Evolutionary conservation across 1,139 yeast species (phyloP), one percentile per base, ranked within the genome.

Genomic region (Magnusiomyces tetraspermus): DNA sequence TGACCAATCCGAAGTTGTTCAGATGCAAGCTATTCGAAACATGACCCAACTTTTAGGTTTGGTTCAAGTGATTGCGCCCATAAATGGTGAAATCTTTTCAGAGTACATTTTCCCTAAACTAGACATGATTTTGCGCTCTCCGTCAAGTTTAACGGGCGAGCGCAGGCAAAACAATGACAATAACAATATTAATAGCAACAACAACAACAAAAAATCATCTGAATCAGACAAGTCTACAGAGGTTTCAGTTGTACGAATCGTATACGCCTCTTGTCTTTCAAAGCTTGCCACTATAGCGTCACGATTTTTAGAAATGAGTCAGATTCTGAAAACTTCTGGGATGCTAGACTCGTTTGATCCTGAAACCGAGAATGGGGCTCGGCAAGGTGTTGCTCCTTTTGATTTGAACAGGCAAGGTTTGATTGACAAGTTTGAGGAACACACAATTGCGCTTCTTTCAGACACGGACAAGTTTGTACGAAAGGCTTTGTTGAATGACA

Each of bases 71-170:
- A 75, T 89, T 19, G 82, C 86, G 0, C 87, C 94, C 0, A 76
- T 88, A 37, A 90, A 92, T 63, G 83, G 79, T 23, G 76, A 80
- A 46, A 70, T 89, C 8, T 87, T 88, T 62, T 79, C 89, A 0
- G 96, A 90, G 61, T 92, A 88, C 63, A 72, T 92, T 23, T 65
- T 88, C 15, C 97, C 97, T 0, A 77, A 85, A 54, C 64, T 92
- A 2, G 71, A 77, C 28, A 66, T 68, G 10, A 67, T 85, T 22
- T 63, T 78, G 38, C 50, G 40, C n/a, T n/a, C n/a, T n/a, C n/a
- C n/a, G n/a, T n/a, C n/a, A n/a, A n/a, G n/a, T n/a, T n/a, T n/a
- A n/a, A n/a, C 21, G n/a, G n/a, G n/a, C n/a, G n/a, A n/a, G n/a
- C n/a, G n/a, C n/a, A n/a, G n/a, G n/a, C n/a, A n/a, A n/a, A n/a